Percentiles rank a stretch among this genome's conserved stretches.
These are phyloP conservation scores for Mangifera indica DNA, from an alignment of 345 rosid species.

Conservation along the genomic window DNA sequence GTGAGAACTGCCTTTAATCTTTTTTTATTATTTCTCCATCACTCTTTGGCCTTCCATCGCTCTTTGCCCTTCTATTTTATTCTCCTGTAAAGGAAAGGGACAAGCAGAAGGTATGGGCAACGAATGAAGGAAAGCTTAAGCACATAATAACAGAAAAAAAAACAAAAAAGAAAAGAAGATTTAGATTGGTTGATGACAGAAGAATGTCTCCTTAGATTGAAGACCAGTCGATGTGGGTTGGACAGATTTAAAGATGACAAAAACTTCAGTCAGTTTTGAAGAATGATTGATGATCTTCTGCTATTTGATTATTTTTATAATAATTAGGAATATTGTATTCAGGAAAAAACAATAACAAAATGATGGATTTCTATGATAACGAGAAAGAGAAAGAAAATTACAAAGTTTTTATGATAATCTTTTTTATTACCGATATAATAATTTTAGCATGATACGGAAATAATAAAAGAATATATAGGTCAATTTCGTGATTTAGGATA, in stretches of 20 bases:
- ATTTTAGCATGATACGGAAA: too few species aligned
- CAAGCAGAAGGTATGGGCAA: slow-evolving; percentile 12
- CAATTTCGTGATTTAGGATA: too few species aligned
- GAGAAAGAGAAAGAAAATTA: too few species aligned
- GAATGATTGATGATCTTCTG: too few species aligned
- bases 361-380: too few species aligned
- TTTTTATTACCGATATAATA: background rate
- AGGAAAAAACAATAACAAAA: too few species aligned
- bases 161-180: background rate
- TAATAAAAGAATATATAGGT: too few species aligned
- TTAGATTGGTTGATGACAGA: background rate
- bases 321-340: too few species aligned
- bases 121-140: slow-evolving; percentile 2
- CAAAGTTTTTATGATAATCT: too few species aligned
- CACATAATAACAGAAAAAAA: background rate
- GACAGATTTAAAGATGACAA: background rate
- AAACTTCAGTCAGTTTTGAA: too few species aligned
- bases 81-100: slow-evolving; percentile 17
- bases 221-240: background rate
- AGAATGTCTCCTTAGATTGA: background rate
- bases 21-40: background rate
- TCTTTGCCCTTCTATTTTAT: background rate
- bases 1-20: slow-evolving; percentile 26
- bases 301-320: too few species aligned
- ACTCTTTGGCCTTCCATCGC: too few species aligned